Conservation (phyloP, 2,329 filamentous ascomycete genomes). For the Helicocarpus griseus region DNA sequence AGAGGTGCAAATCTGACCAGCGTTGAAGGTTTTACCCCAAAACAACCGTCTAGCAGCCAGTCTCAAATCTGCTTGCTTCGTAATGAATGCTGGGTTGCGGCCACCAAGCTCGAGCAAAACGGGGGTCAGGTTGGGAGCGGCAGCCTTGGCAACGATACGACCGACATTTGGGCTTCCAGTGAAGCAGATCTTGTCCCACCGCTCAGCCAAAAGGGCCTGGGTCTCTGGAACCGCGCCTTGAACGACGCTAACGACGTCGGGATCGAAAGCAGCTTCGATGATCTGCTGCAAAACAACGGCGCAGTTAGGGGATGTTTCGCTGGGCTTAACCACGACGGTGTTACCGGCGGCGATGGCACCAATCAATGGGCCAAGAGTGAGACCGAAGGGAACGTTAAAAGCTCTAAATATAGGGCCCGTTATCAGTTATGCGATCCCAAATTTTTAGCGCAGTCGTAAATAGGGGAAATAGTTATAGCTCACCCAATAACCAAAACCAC, state of each 20-base stretch:
- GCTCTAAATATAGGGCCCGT: conserved; percentile 39
- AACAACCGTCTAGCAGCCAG: conserved; percentile 75
- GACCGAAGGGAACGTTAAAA: conserved; percentile 87
- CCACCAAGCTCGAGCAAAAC: conserved; percentile 85
- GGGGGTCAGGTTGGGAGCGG: conserved; percentile 79
- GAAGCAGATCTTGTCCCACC: conserved; percentile 98
- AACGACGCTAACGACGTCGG: conserved; percentile 62
- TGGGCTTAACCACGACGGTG: conserved; percentile 82
- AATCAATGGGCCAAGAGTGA: conserved; percentile 67
- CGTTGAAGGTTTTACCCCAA: conserved; percentile 81
- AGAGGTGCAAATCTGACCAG: conserved; percentile 83
- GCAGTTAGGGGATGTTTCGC: conserved; percentile 66
- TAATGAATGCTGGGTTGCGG: conserved; percentile 83
- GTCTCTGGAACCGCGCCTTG: conserved; percentile 77
- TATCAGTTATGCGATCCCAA: not conserved
- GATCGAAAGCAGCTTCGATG: conserved; percentile 65
- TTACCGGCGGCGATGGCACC: conserved; percentile 91
- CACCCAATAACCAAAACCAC: conserved; percentile 73
- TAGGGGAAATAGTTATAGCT: conserved; percentile 14
- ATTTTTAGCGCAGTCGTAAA: not conserved
- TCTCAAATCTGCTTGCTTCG: conserved; percentile 67
- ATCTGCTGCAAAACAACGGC: conserved; percentile 74
- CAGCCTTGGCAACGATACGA: conserved; percentile 81
- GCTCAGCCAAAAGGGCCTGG: conserved; percentile 70
- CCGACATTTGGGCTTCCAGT: conserved; percentile 73